Base-by-base conservation (phyloP, 345 rosid genomes). In the Eucalyptus lansdowneana region DNA sequence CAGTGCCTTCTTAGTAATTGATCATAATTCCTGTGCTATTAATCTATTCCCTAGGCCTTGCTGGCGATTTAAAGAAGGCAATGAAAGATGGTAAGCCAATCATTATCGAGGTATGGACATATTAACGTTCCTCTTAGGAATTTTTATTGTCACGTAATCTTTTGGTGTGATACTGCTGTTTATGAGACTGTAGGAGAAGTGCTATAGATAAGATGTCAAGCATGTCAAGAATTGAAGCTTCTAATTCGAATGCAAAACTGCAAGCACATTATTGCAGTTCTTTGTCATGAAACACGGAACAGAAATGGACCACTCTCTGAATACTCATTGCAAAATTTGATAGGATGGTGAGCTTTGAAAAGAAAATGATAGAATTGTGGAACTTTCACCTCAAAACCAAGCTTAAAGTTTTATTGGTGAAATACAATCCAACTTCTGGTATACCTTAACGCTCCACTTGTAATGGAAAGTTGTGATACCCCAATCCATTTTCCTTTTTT, bases 21-120 rank as follows among this genome's bases (percentile, higher is more conserved):
- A 44, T 21, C 88, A 8, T 42, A 34, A 50, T 51, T 31, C 45
- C 62, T 86, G 67, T 86, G 62, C 40, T 47, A 53, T 86, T 86
- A 17, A n/a, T 86, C 47, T 53, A 86, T 88, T 91, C 89, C 87
- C 27, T 91, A 98, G 99, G 99, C 89, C 94, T 98, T 94, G 98
- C 97, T 91, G 99, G 99, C 86, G 99, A 98, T 93, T 90, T 98
- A 92, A 98, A 96, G 95, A 98, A 98, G 93, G 99, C 99, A 91
- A 95, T 97, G 98, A 98, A 98, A 96, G 99, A 98, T 94, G 99
- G 99, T 90, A 98, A 98, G 91, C 99, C 99, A 2, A 95, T 98
- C 87, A 98, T 98, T 88, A 97, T 98, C 62, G 99, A 98, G 98
- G 99, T 96, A 93, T 76, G 47, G 44, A 86, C 37, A 53, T 86